Evolutionary conservation across 345 rosid genomes (phyloP).

Genomic region (Punica granatum): DNA sequence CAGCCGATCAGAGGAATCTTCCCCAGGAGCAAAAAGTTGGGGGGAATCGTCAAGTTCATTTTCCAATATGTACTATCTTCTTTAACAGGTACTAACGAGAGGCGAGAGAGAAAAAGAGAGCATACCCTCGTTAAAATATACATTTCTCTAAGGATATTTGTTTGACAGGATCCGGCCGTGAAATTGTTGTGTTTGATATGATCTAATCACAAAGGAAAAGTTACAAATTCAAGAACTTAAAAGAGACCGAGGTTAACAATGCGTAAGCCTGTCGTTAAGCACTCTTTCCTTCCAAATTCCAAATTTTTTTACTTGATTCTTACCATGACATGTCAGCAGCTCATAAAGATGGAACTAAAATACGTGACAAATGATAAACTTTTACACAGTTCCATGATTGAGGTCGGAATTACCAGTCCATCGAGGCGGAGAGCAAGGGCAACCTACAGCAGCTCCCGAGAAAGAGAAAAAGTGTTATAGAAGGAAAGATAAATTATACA

Average conservation of each 20-base stretch:
- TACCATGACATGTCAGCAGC: no score
- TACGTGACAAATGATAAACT: no score
- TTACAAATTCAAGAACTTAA: background rate
- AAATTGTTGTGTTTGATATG: conserved; percentile 86
- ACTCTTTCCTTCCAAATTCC: no score
- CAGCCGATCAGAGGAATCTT: conserved; percentile 88
- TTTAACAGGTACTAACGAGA: background rate
- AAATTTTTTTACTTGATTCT: no score
- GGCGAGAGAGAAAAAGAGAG: conserved; percentile 7
- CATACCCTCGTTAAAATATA: conserved; percentile 86
- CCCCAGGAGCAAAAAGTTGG: conserved; percentile 42
- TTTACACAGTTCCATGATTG: background rate
- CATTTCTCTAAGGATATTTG: conserved; percentile 74
- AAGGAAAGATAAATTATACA: conserved; percentile 11
- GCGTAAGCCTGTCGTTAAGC: background rate
- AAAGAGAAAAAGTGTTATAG: background rate
- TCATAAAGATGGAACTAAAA: no score
- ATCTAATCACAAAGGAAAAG: conserved; percentile 33
- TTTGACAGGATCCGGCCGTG: conserved; percentile 66
- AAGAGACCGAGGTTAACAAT: background rate
- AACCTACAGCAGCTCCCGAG: conserved; percentile 42
- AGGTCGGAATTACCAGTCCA: conserved; percentile 67
- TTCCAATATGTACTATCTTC: background rate
- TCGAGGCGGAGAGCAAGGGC: conserved; percentile 91
- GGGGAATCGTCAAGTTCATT: background rate